Percentiles rank a stretch among this genome's conserved stretches.
phyloP scores from a whole-genome alignment of 306 rosid genomes.

The Erythrophleum fordii region DNA sequence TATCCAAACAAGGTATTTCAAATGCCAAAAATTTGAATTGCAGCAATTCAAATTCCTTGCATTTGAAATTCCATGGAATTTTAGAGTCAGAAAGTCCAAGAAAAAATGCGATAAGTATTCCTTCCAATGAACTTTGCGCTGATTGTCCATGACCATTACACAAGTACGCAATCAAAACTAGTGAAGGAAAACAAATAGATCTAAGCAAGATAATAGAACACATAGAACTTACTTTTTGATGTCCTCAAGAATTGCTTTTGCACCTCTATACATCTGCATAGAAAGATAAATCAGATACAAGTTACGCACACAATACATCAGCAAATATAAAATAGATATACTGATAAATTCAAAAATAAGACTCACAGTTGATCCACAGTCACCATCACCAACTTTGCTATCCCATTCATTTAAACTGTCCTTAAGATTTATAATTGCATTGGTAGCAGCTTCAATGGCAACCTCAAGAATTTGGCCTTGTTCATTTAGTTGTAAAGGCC shows the following conservation, averaged over 20 bases:
- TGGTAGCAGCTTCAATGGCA: slow-evolving; percentile 86
- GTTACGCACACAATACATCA: slow-evolving; percentile 33
- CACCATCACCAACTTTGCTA: slow-evolving; percentile 95
- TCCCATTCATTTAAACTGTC: slow-evolving; percentile 93
- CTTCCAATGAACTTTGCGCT: neutral
- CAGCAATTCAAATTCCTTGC: neutral
- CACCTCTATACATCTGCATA: slow-evolving; percentile 89
- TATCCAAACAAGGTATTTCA: neutral
- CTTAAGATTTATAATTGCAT: slow-evolving; percentile 63
- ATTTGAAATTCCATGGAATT: neutral
- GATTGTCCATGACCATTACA: neutral
- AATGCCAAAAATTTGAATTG: neutral
- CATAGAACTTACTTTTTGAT: slow-evolving; percentile 58
- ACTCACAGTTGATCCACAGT: slow-evolving; percentile 95
- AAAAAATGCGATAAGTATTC: neutral
- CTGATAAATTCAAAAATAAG: slow-evolving; percentile 26
- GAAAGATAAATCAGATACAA: slow-evolving; percentile 36
- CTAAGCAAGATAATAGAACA: slow-evolving; percentile 27
- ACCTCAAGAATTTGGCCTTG: slow-evolving; percentile 77
- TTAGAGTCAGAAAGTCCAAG: neutral
- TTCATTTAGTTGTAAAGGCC: slow-evolving; percentile 68
- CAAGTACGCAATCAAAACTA: neutral
- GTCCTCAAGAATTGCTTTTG: slow-evolving; percentile 82
- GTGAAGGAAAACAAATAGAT: slow-evolving; percentile 20
- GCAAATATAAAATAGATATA: slow-evolving; percentile 22